Conservation (phyloP, 2,329 filamentous ascomycete species). For the Rhynchosporium graminicola region DNA sequence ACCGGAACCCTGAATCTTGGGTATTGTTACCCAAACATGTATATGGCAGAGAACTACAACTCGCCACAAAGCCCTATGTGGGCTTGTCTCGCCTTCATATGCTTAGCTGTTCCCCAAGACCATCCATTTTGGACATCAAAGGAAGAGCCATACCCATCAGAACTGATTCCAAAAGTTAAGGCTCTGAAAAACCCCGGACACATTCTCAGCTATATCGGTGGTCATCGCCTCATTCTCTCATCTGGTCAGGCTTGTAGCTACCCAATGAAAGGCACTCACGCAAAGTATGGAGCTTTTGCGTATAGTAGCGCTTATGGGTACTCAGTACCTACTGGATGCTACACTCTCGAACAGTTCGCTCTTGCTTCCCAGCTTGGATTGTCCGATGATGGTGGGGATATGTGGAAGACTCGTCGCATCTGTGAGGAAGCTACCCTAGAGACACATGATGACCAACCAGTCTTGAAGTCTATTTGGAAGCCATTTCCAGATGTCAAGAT, state of each 20-base stretch:
- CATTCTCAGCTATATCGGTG: constrained; percentile 70
- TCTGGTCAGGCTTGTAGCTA: constrained; percentile 82
- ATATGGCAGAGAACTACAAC: constrained; percentile 81
- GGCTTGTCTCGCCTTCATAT: constrained; percentile 77
- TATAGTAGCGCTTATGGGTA: constrained; percentile 77
- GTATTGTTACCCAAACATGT: constrained; percentile 79
- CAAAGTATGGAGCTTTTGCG: constrained; percentile 78
- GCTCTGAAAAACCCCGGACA: constrained; percentile 69
- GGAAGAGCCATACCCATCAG: constrained; percentile 61
- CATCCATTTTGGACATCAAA: constrained; percentile 75
- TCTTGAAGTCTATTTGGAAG: constrained; percentile 69
- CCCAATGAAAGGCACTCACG: constrained; percentile 77
- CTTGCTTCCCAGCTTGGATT: constrained; percentile 75
- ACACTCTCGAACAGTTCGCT: constrained; percentile 75
- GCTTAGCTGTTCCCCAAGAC: constrained; percentile 65
- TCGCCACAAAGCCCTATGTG: constrained; percentile 73
- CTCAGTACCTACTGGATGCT: constrained; percentile 73
- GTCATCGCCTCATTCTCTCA: constrained; percentile 73
- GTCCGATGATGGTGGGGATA: constrained; percentile 75
- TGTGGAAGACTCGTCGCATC: constrained; percentile 74
- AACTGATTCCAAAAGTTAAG: constrained; percentile 59
- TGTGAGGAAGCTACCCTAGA: constrained; percentile 66
- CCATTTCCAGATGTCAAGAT: constrained; percentile 70
- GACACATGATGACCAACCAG: constrained; percentile 52
- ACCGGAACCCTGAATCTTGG: constrained; percentile 74